Base-by-base conservation (phyloP, 192 early-diverging fungal genomes). In the Backusella mclennaniae region DNA sequence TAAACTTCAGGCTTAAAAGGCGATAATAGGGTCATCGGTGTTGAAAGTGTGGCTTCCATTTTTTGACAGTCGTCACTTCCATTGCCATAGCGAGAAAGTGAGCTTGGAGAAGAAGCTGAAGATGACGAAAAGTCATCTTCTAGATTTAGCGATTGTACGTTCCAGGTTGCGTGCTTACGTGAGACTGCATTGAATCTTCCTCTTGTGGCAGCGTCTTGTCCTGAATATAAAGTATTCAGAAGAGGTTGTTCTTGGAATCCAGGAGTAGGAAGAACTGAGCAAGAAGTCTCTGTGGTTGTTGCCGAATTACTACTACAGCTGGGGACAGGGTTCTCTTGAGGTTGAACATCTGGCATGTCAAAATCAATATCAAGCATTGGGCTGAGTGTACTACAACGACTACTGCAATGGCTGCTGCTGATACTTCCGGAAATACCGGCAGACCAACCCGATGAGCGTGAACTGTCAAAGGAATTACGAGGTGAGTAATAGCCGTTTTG, bases 371-470 rank as follows among this genome's bases (percentile, higher is more conserved):
- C 74, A 23, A 75, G 29, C 74, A 75, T 67, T 12, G 74, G 74
- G 21, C 74, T 75, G 2, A 76, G 31, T 6, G 75, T 76, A 15
- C 75, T 76, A 19, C 66, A 56, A 21, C 75, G 75, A 31, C 75
- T 76, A 38, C 68, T 76, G 6, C 59, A 67, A 0, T 29, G 29
- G 35, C 68, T 70, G 39, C 72, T 73, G 35, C 52, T 73, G 21
- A 41, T 39, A 73, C 72, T 73, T 69, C 66, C 41, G 21, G 67
- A 49, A 7, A 35, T 66, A 3, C 56, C 56, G 31, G 19, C 42
- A 17, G 70, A 71, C 70, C 70, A 71, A 49, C 70, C 70, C 21
- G 41, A 39, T 21, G 72, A 73, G 19, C 36, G 72, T 11, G 52
- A 73, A 29, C 53, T 52, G 39, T 63, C 72, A 63, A 73, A 73